A percentile compares a stretch with the other conserved stretches of the same genome.
phyloP scores from a whole-genome alignment of 805 yeast genomes.

The Spathaspora passalidarum region DNA sequence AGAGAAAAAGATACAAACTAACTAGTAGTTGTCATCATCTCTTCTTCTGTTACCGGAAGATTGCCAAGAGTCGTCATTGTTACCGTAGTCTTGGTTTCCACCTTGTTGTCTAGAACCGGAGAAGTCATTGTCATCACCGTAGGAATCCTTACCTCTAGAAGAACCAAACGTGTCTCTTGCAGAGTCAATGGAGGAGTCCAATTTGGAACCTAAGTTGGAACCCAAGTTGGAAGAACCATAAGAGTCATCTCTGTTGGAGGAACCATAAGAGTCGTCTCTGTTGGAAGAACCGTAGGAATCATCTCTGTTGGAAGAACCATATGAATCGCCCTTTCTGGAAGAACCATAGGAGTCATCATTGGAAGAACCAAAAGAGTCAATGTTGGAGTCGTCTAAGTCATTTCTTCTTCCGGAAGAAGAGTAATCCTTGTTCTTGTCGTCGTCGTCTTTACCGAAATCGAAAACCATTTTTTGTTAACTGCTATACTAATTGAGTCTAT shows the following conservation, averaged over 20 bases:
- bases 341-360: conserved; percentile 24
- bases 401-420: neutral
- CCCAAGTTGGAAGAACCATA: conserved; percentile 17
- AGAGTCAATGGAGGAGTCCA: conserved; percentile 1
- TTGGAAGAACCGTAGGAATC: conserved; percentile 13
- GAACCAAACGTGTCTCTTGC: neutral
- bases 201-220: neutral
- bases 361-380: conserved; percentile 14
- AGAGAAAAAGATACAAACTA: neutral
- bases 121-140: conserved; percentile 14
- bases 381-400: conserved; percentile 16
- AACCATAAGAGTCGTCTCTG: conserved; percentile 15
- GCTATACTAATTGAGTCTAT: neutral
- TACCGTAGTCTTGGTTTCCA: conserved; percentile 1
- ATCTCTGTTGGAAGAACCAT: conserved; percentile 16
- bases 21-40: conserved; percentile 7
- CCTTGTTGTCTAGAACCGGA: conserved; percentile 9
- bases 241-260: conserved; percentile 14
- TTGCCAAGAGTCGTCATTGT: conserved; percentile 5
- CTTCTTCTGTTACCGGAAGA: conserved; percentile 10
- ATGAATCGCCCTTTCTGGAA: conserved; percentile 17
- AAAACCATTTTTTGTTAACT: conserved; percentile 23
- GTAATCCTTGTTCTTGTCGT: conserved; percentile 14
- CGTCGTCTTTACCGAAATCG: conserved; percentile 29
- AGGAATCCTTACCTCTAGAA: conserved; percentile 10